Base-by-base conservation (phyloP, 176 grass and related monocot species). In the Phoenix dactylifera region DNA sequence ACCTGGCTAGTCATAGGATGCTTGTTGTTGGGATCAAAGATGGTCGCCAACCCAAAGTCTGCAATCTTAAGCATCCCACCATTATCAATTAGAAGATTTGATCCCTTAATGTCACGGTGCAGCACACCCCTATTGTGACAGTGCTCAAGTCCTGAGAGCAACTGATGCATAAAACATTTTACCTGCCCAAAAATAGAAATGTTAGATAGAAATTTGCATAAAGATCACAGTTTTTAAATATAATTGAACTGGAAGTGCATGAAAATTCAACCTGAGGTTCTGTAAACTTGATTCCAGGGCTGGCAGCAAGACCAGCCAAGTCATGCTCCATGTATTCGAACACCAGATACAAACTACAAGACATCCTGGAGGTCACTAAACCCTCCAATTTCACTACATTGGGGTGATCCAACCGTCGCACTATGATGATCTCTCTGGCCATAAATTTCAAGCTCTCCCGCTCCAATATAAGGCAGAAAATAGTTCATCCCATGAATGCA, bases 261-360 rank as follows among this genome's bases (percentile, higher is more conserved):
- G 26, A 56, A n/a, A n/a, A 53, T 39, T 18, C 54, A 56, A 68
- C 65, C 52, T 68, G 65, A 20, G 65, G n/a, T 28, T 68, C 65
- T 7, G 29, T 68, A 18, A 68, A 68, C 28, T 55, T 68, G 52
- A 24, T 68, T 5, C 25, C 35, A 3, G 26, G 65, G 65, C 52
- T 48, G 28, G 65, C 65, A 55, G 65, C 65, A 56, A 68, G 65
- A 56, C 65, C 65, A 56, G 65, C 65, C 10, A 68, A 28, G 29
- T 68, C 65, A 29, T 68, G 65, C 52, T 68, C 65, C 65, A 68
- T 68, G 65, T 57, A 68, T 18, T 68, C 65, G 18, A 68, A 68
- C 18, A 68, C 65, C 28, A 68, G 52, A 68, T 68, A 68, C 65
- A 68, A 55, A 52, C 65, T 68, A 68, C 52, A 68, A 48, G 65